A percentile compares a stretch with the other conserved stretches of the same genome.
Evolutionary conservation across 1,284 basidiomycete species (phyloP).

Genomic region (Ustilago esculenta): DNA sequence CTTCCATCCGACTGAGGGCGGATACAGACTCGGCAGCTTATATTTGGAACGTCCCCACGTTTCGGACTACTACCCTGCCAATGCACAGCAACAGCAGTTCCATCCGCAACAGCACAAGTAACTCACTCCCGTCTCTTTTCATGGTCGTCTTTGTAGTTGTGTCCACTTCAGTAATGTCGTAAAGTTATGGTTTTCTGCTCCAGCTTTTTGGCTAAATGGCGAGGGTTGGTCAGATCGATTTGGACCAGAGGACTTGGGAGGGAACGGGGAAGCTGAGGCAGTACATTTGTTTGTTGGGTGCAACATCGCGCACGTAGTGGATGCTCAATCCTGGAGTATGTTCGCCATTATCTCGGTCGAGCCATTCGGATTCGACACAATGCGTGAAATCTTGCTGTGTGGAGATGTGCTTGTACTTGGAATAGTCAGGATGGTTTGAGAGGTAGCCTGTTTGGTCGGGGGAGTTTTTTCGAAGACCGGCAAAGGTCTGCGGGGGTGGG

Average conservation of each 20-base stretch:
- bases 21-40: constrained; percentile 30
- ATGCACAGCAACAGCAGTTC: background rate
- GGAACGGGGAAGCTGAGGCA: constrained; percentile 92
- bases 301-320: constrained; percentile 88
- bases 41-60: constrained; percentile 15
- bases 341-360: background rate
- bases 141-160: too few species aligned
- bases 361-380: constrained; percentile 2
- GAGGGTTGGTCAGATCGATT: too few species aligned
- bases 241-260: constrained; percentile 56
- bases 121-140: too few species aligned
- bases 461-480: constrained; percentile 22
- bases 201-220: too few species aligned
- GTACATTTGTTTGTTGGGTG: constrained; percentile 98
- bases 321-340: constrained; percentile 68
- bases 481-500: constrained; percentile 32
- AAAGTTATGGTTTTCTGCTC: background rate
- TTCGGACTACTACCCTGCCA: constrained; percentile 11
- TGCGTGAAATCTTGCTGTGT: constrained; percentile 2
- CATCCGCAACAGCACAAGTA: background rate
- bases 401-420: constrained; percentile 1
- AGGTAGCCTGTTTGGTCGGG: constrained; percentile 9
- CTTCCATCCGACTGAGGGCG: constrained; percentile 25
- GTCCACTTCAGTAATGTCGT: too few species aligned
- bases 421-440: constrained; percentile 22